phyloP scores from a whole-genome alignment of 441 rosid genomes.

The Gossypium davidsonii region DNA sequence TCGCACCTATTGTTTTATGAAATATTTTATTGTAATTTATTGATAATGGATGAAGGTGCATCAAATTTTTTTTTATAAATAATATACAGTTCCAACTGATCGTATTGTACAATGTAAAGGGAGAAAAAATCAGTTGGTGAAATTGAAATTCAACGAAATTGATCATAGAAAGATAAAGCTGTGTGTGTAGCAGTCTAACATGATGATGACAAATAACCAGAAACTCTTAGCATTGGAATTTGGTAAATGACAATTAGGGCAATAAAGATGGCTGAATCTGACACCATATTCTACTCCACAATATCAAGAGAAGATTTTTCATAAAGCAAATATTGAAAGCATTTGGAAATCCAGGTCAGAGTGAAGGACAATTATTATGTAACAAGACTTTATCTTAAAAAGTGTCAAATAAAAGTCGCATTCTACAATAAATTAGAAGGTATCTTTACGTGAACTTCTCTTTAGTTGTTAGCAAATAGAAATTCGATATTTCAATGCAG shows the following conservation, averaged over 20 bases:
- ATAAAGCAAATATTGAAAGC: not conserved
- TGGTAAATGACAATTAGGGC: not conserved
- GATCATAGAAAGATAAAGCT: too few relatives aligned
- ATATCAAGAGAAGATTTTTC: not conserved
- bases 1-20: too few relatives aligned
- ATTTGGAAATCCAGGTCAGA: not conserved
- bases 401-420: not conserved
- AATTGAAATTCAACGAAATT: too few relatives aligned
- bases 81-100: not conserved
- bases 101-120: not conserved
- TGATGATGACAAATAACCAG: not conserved
- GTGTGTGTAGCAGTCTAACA: not conserved
- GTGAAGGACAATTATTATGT: not conserved
- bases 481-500: not conserved
- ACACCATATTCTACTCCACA: too few relatives aligned
- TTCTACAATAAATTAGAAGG: not conserved
- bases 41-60: too few relatives aligned
- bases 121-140: too few relatives aligned
- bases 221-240: not conserved
- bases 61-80: not conserved
- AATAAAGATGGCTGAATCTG: not conserved
- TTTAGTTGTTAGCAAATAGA: not conserved
- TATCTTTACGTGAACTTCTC: slow-evolving; percentile 2
- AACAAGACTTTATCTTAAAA: not conserved
- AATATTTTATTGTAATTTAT: too few relatives aligned